Base-by-base conservation (phyloP, 2,329 filamentous ascomycete species). In the Aulographum hederae region DNA sequence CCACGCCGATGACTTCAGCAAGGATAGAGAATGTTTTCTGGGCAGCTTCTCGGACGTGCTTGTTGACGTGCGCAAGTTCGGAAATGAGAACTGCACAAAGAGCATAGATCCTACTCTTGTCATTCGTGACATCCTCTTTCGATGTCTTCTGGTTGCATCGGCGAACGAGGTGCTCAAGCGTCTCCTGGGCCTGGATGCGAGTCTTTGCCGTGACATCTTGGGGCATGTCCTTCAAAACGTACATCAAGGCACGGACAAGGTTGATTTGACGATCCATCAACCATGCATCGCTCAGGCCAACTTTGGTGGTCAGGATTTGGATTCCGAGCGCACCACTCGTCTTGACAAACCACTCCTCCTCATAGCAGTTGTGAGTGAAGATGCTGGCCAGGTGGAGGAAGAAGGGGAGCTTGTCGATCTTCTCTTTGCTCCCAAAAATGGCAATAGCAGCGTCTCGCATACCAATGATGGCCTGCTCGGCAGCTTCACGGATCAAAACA, bases 311-410 rank as follows among this genome's bases (percentile, higher is more conserved):
- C 35, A 98, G 60, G 34, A 91, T 75, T 45, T 80, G 77, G 44
- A 99, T 94, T 34, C 91, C 91, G 14, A 86, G 59, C 33, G 79
- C 85, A 25, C 89, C 89, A 30, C 86, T 89, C 23, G 84, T 79
- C 55, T 99, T 98, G 32, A 85, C 85, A 47, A 93, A 98, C 89
- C 91, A 99, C 45, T 98, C 89, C 50, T 98, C 86, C 44, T 89
- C 84, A 44, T 94, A 85, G 51, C 89, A 98, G 40, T 81, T 84
- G 50, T 98, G 89, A 43, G 81, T 89, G 50, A 95, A 93, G 1
- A 74, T 75, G 37, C 73, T 78, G 25, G 78, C 76, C 4, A 98
- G 63, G 44, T 86, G 75, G 36, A 66, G 67, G 56, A 98, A 98
- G 53, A 98, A 81, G 1, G 77, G 72, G 6, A 98, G 64, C 34